Percentiles rank a stretch among this genome's conserved stretches.
These are phyloP conservation scores for Marasmius oreades DNA, from an alignment of 1,284 basidiomycete genomes.

Conservation along the genomic window DNA sequence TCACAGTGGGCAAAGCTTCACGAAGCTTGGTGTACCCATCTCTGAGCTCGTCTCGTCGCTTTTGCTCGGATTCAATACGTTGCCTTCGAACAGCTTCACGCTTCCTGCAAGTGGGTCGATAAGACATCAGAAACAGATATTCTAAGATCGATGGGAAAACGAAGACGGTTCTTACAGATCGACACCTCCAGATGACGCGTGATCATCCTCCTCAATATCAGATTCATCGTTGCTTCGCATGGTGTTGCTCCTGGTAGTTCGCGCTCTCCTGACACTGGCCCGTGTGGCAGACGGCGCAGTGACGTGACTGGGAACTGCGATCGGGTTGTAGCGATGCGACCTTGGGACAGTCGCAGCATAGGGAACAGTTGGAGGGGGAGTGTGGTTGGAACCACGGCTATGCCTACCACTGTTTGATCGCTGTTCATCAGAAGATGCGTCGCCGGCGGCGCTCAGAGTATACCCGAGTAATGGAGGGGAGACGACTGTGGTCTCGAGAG, in stretches of 20 bases:
- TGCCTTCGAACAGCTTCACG: slow-evolving; percentile 82
- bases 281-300: slow-evolving; percentile 38
- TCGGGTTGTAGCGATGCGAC: slow-evolving; percentile 72
- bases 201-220: slow-evolving; percentile 58
- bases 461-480: slow-evolving; percentile 67
- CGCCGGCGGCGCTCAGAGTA: slow-evolving; percentile 56
- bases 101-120: slow-evolving; percentile 49
- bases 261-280: slow-evolving; percentile 35
- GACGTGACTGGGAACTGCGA: slow-evolving; percentile 47
- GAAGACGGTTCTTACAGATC: slow-evolving; percentile 46
- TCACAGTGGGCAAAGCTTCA: slow-evolving; percentile 78
- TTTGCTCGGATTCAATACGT: slow-evolving; percentile 84
- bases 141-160: not conserved
- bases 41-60: slow-evolving; percentile 81
- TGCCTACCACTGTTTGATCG: slow-evolving; percentile 44
- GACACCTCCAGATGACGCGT: slow-evolving; percentile 42
- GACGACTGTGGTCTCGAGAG: slow-evolving; percentile 52
- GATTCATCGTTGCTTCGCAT: slow-evolving; percentile 49
- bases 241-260: slow-evolving; percentile 12
- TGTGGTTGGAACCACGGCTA: slow-evolving; percentile 62
- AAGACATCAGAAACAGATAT: slow-evolving; percentile 2
- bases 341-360: slow-evolving; percentile 59
- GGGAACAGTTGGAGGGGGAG: slow-evolving; percentile 53
- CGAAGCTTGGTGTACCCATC: slow-evolving; percentile 85
- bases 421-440: slow-evolving; percentile 61